Percentiles rank a stretch among this genome's conserved stretches.
Conservation (phyloP, 345 rosid genomes). For the Salix dunnii region DNA sequence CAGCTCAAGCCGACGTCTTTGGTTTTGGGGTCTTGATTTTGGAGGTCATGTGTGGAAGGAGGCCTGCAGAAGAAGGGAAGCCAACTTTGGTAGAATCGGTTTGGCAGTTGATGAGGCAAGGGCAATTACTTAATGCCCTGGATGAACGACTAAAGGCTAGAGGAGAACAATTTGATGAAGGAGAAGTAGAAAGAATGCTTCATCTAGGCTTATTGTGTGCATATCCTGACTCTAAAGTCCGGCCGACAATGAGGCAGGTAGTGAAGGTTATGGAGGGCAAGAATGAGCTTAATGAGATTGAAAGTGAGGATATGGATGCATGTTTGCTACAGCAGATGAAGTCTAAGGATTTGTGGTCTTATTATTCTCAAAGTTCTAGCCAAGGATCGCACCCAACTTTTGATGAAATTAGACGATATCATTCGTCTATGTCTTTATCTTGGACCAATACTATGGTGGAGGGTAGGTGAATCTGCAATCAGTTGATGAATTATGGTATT, state of each 20-base stretch:
- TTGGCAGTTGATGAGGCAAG: conserved; percentile 42
- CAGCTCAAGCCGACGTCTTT: conserved; percentile 44
- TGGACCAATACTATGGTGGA: conserved; percentile 37
- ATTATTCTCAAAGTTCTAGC: conserved; percentile 26
- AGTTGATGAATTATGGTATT: neutral
- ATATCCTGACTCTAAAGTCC: conserved; percentile 45
- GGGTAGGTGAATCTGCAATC: conserved; percentile 37
- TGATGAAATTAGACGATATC: conserved; percentile 30
- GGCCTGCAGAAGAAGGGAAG: conserved; percentile 50
- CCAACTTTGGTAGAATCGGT: conserved; percentile 43
- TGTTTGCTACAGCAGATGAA: conserved; percentile 42
- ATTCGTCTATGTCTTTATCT: conserved; percentile 39
- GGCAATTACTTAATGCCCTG: conserved; percentile 37
- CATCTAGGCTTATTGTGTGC: conserved; percentile 65
- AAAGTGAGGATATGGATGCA: conserved; percentile 48
- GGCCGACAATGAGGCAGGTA: conserved; percentile 80
- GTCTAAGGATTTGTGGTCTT: conserved; percentile 30
- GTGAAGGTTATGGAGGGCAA: conserved; percentile 58
- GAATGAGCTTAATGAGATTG: conserved; percentile 37
- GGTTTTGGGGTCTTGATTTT: conserved; percentile 49
- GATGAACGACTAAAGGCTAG: conserved; percentile 39
- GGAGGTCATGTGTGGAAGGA: conserved; percentile 55
- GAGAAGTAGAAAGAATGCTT: conserved; percentile 47
- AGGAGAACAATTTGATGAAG: conserved; percentile 30
- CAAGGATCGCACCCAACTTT: conserved; percentile 47